These are phyloP conservation scores for Fusarium sp. DNA, from an alignment of 2,329 filamentous ascomycete genomes.

Conservation along the genomic window DNA sequence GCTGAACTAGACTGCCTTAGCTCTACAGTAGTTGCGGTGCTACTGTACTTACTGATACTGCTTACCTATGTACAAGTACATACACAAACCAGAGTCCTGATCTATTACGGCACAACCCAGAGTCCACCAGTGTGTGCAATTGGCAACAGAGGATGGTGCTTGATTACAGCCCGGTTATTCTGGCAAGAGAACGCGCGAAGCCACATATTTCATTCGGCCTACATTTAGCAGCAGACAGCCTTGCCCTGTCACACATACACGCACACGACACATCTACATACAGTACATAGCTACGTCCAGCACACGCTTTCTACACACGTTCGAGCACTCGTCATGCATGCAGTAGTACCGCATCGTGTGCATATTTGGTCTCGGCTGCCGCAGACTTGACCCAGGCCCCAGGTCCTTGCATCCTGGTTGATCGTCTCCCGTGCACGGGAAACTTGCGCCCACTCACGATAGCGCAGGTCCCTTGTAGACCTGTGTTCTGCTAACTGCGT, in stretches of 20 bases:
- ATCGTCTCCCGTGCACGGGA: slow-evolving; percentile 35
- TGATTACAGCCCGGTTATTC: neutral
- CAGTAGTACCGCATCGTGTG: slow-evolving; percentile 25
- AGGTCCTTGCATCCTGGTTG: slow-evolving; percentile 25
- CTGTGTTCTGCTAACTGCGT: slow-evolving; percentile 39
- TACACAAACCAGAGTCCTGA: slow-evolving; percentile 3
- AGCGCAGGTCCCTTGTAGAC: slow-evolving; percentile 18
- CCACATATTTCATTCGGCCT: slow-evolving; percentile 6
- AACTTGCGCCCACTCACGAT: slow-evolving; percentile 17
- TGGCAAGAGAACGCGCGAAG: slow-evolving; percentile 13
- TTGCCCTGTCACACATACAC: slow-evolving; percentile 9
- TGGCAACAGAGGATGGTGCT: neutral
- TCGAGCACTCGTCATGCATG: slow-evolving; percentile 27
- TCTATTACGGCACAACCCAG: neutral
- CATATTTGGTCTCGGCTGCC: slow-evolving; percentile 31
- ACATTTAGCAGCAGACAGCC: slow-evolving; percentile 20
- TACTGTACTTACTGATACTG: slow-evolving; percentile 2
- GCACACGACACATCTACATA: neutral
- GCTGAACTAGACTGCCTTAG: neutral
- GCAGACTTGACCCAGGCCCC: slow-evolving; percentile 27
- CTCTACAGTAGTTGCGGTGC: slow-evolving; percentile 16
- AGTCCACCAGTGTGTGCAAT: neutral
- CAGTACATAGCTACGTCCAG: neutral
- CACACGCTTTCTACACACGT: neutral
- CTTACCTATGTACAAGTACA: neutral